Evolutionary conservation across 2,329 filamentous ascomycete species (phyloP).

Genomic region (Aureobasidium sp.): DNA sequence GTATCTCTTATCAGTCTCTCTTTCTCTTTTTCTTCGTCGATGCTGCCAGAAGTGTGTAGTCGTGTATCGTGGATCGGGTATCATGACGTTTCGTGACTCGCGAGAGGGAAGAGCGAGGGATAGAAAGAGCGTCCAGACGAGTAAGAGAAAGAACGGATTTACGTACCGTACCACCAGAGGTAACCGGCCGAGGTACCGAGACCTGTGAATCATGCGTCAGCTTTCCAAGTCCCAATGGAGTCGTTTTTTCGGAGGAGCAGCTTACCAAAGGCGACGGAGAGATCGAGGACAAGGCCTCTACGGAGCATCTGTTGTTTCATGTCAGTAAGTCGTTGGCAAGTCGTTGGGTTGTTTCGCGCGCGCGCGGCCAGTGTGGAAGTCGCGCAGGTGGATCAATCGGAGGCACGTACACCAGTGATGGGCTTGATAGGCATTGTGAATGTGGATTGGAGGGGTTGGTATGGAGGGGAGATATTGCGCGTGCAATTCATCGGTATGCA

Average conservation of each 20-base stretch:
- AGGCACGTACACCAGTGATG: constrained; percentile 43
- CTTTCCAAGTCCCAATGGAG: too few relatives aligned
- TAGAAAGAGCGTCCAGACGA: not conserved
- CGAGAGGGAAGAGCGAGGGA: not conserved
- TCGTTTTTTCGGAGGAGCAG: too few relatives aligned
- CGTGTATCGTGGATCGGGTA: not conserved
- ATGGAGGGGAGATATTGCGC: constrained; percentile 1
- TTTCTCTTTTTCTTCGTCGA: not conserved
- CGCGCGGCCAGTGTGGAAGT: not conserved
- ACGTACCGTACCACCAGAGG: constrained; percentile 60
- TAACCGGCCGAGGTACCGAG: constrained; percentile 58
- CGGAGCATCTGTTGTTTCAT: constrained; percentile 52
- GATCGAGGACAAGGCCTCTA: constrained; percentile 58
- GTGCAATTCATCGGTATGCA: constrained; percentile 9
- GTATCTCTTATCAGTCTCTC: constrained; percentile 13
- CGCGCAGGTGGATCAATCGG: not conserved
- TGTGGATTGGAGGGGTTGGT: not conserved
- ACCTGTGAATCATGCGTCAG: constrained; percentile 34
- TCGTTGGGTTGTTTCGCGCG: not conserved
- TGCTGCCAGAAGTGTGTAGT: not conserved
- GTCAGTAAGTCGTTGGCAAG: not conserved
- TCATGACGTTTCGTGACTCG: not conserved
- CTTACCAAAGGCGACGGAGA: constrained; percentile 60
- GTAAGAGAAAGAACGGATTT: constrained; percentile 15
- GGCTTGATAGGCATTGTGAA: constrained; percentile 40